A percentile compares a stretch with the other conserved stretches of the same genome.
Evolutionary conservation across 495 filamentous ascomycete genomes (phyloP).

Genomic region (Lichenothelia convexa): DNA sequence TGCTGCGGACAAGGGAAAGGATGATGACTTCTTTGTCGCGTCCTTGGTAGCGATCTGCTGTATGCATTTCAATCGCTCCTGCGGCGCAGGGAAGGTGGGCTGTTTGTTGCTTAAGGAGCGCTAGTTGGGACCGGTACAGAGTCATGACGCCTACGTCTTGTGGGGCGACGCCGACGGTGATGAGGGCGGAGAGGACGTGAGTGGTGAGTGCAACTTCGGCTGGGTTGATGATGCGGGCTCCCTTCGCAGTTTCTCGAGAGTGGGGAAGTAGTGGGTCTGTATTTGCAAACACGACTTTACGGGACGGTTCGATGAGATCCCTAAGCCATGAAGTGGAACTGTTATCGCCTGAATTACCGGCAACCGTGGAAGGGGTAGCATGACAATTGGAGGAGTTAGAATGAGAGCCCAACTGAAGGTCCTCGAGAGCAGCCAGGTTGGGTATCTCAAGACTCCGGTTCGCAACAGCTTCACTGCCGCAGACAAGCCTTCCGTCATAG

Average conservation of each 20-base stretch:
- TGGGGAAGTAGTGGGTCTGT: conserved; percentile 52
- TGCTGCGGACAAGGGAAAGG: conserved; percentile 70
- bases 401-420: conserved; percentile 40
- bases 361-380: conserved; percentile 17
- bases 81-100: conserved; percentile 9
- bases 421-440: conserved; percentile 30
- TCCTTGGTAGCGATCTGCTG: conserved; percentile 89
- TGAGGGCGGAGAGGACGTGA: conserved; percentile 61
- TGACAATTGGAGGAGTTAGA: conserved; percentile 20
- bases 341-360: conserved; percentile 29
- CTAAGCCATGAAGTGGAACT: conserved; percentile 59
- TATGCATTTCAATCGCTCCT: conserved; percentile 82
- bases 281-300: conserved; percentile 69
- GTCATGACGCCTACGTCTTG: conserved; percentile 87
- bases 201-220: conserved; percentile 55
- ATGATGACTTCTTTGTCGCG: conserved; percentile 86
- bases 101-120: conserved; percentile 28
- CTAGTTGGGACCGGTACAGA: conserved; percentile 88
- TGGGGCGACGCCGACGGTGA: conserved; percentile 53
- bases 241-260: conserved; percentile 46
- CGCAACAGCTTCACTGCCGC: conserved; percentile 62
- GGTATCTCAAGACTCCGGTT: conserved; percentile 39
- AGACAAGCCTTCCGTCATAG: conserved; percentile 76
- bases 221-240: conserved; percentile 72
- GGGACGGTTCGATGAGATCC: conserved; percentile 47